phyloP scores from a whole-genome alignment of 106 monocot species.

The Narthecium ossifragum region DNA sequence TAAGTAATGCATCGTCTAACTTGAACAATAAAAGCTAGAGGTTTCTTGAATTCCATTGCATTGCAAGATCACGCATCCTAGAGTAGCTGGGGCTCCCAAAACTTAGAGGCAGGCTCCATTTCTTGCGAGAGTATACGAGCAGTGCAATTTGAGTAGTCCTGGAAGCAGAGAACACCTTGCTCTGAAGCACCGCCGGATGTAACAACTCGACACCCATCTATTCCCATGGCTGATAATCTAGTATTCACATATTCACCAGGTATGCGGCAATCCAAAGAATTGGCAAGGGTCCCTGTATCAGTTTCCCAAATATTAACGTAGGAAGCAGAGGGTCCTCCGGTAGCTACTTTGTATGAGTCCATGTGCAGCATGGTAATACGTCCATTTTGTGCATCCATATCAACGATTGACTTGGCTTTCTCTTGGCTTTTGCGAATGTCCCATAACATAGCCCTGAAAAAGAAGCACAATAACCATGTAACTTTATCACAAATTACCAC shows the following conservation, averaged over 20 bases:
- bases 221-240: constrained; percentile 47
- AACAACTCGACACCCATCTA: constrained; percentile 48
- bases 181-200: constrained; percentile 22
- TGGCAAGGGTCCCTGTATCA: constrained; percentile 27
- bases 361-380: constrained; percentile 46
- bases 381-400: constrained; percentile 39
- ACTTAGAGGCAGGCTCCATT: constrained; percentile 24
- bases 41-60: no score
- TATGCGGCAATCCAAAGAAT: constrained; percentile 25
- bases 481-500: no score
- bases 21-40: no score
- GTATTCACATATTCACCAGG: background rate
- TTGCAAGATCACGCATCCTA: no score
- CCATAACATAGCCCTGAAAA: constrained; percentile 72
- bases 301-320: constrained; percentile 61
- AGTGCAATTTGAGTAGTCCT: constrained; percentile 49
- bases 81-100: no score
- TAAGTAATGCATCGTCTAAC: no score
- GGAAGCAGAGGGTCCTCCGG: constrained; percentile 44
- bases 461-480: no score
- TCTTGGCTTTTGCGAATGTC: constrained; percentile 47
- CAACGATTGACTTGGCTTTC: constrained; percentile 24
- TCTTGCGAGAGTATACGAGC: constrained; percentile 8
- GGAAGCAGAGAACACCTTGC: constrained; percentile 20
- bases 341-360: constrained; percentile 65